Percentiles rank a stretch among this genome's conserved stretches.
Evolutionary conservation across 805 yeast species (phyloP).

Genomic region (Candida anglica): DNA sequence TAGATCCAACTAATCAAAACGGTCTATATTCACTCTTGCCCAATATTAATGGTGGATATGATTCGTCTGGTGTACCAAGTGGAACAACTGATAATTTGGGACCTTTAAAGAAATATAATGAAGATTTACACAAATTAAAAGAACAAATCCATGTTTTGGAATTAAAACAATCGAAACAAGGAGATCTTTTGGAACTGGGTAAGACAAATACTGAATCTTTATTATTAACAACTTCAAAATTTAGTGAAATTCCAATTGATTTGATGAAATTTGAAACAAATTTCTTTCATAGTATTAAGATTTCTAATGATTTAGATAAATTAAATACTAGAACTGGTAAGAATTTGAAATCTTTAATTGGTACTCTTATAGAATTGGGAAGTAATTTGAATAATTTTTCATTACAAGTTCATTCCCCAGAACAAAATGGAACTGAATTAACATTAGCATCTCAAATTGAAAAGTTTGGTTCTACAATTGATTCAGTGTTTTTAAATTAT

Average conservation of each 20-base stretch:
- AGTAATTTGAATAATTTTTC: slow-evolving; percentile 56
- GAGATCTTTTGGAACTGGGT: not conserved
- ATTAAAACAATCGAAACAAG: slow-evolving; percentile 12
- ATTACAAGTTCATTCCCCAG: slow-evolving; percentile 31
- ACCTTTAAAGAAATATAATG: slow-evolving; percentile 29
- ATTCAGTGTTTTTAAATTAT: slow-evolving; percentile 45
- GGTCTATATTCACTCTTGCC: slow-evolving; percentile 51
- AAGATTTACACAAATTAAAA: slow-evolving; percentile 28
- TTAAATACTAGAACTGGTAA: slow-evolving; percentile 34
- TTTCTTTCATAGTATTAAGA: slow-evolving; percentile 28
- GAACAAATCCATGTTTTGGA: slow-evolving; percentile 29
- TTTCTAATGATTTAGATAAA: slow-evolving; percentile 32
- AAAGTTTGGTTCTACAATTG: slow-evolving; percentile 50
- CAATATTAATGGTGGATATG: slow-evolving; percentile 26
- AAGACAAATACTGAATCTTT: not conserved
- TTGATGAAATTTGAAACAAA: slow-evolving; percentile 31
- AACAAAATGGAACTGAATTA: slow-evolving; percentile 1
- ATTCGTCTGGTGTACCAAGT: not conserved
- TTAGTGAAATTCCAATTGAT: slow-evolving; percentile 25
- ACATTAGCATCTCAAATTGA: slow-evolving; percentile 28
- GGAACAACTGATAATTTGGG: slow-evolving; percentile 23
- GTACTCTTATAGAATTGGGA: slow-evolving; percentile 47
- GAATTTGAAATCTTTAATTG: slow-evolving; percentile 35
- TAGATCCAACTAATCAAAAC: slow-evolving; percentile 49
- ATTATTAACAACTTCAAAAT: slow-evolving; percentile 3